Conservation (phyloP, 108 stramenopile species). For the Pseudonitzschia delicatissima region DNA sequence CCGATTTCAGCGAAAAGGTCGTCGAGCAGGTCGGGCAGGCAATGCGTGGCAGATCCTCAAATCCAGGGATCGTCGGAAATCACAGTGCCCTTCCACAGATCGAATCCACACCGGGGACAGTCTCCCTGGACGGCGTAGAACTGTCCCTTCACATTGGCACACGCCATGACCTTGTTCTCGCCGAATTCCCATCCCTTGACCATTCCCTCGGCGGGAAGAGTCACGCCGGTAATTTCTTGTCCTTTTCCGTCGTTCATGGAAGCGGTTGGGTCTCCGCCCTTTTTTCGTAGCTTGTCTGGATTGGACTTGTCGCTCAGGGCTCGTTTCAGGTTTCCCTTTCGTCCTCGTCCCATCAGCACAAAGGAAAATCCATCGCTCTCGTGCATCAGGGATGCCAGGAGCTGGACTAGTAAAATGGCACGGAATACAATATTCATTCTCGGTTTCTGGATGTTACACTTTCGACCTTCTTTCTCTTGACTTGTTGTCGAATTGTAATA, state of each 20-base stretch:
- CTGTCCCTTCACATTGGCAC: slow-evolving; percentile 67
- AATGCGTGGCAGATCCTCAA: slow-evolving; percentile 59
- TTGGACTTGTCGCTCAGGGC: slow-evolving; percentile 22
- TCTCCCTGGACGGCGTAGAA: slow-evolving; percentile 64
- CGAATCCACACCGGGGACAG: slow-evolving; percentile 81
- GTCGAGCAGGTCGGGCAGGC: slow-evolving; percentile 82
- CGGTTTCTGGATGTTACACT: too few relatives aligned
- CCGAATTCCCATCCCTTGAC: slow-evolving; percentile 88
- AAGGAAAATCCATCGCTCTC: slow-evolving; percentile 14
- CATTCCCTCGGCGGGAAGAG: slow-evolving; percentile 59
- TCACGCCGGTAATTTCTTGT: slow-evolving; percentile 87
- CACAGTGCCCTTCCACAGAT: slow-evolving; percentile 71
- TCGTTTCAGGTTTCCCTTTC: slow-evolving; percentile 56
- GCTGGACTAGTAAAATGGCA: not conserved
- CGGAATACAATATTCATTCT: too few relatives aligned
- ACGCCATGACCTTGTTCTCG: slow-evolving; percentile 55
- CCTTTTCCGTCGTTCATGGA: slow-evolving; percentile 59
- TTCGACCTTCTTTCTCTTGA: too few relatives aligned
- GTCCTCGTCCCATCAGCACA: slow-evolving; percentile 59
- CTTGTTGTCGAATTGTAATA: too few relatives aligned
- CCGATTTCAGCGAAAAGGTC: slow-evolving; percentile 62
- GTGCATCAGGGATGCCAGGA: not conserved
- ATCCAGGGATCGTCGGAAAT: slow-evolving; percentile 53
- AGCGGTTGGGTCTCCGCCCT: slow-evolving; percentile 6
- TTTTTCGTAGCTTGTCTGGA: slow-evolving; percentile 18